Base-by-base conservation (phyloP, 768 basidiomycete species). In the Rhodosporidiobolus sp. region DNA sequence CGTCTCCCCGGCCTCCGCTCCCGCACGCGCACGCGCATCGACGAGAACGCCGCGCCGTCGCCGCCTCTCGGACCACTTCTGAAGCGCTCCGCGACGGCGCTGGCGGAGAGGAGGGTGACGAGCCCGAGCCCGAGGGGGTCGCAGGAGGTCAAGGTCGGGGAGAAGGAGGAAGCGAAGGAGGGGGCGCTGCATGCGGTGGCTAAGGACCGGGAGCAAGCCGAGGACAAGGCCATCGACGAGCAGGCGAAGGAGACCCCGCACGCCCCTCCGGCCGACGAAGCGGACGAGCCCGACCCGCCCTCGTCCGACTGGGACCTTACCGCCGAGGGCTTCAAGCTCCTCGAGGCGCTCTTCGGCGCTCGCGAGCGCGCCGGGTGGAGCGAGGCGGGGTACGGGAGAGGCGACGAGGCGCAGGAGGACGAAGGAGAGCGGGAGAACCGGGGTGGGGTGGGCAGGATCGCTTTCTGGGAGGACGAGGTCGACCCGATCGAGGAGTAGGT, bases 401-500 rank as follows among this genome's bases (percentile, higher is more conserved):
- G 22, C 34, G 56, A 22, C 19, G 56, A 20, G 32, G 56, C 26
- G 24, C 32, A 3, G 26, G 20, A 20, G 52, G n/a, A 35, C 38
- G 20, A 10, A 38, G 52, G 3, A 7, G 5, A 54, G 34, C 6
- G 2, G 50, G 28, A 38, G 32, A 10, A 12, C 28, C 5, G 9
- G 28, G 28, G 32, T 32, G 52, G 8, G 17, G 38, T 38, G 7
- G 43, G 7, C 2, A 53, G 48, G 43, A 49, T 50, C 16, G 48
- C 32, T 16, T 58, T 66, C 55, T 66, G 28, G 16, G 55, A 66
- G 56, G 56, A 58, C 56, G 34, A 10, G 56, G 26, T 3, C 20
- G 56, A 66, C 19, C 16, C 43, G n/a, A 12, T 60, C 10, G 43
- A 60, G 45, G 55, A 64, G 43, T 53, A 64, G 20, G 28, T n/a